phyloP scores from a whole-genome alignment of 108 stramenopile species.

The Fragilariopsis cylindrus region DNA sequence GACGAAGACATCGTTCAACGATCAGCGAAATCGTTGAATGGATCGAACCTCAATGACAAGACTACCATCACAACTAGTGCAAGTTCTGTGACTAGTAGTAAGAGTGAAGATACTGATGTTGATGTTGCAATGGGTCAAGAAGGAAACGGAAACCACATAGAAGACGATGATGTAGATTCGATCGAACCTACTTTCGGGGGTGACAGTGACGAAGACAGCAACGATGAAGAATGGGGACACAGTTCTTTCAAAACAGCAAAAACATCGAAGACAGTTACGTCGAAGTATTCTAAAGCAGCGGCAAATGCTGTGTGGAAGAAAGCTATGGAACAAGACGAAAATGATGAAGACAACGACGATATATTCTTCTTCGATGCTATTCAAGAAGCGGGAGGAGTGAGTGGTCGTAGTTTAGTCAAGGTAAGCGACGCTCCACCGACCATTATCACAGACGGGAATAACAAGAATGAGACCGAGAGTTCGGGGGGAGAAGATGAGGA shows the following conservation, averaged over 20 bases:
- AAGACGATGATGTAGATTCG: background rate
- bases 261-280: slow-evolving; percentile 3
- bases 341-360: background rate
- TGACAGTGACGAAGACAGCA: background rate
- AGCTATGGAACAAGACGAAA: background rate
- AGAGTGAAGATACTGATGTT: background rate
- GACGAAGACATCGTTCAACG: background rate
- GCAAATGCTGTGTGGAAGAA: background rate
- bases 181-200: background rate
- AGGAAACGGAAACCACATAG: background rate
- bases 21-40: background rate
- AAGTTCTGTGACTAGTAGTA: background rate
- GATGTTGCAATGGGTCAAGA: background rate
- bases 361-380: slow-evolving; percentile 10
- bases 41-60: background rate
- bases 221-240: slow-evolving; percentile 6
- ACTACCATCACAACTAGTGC: background rate
- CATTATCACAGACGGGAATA: background rate
- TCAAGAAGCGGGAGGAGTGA: background rate
- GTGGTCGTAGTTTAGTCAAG: background rate
- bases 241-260: background rate
- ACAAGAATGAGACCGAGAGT: background rate
- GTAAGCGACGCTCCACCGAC: background rate
- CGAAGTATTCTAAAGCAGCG: slow-evolving; percentile 3
- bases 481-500: background rate